Evolutionary conservation across 2,329 filamentous ascomycete genomes (phyloP), one percentile per base, ranked within the genome.

Genomic region (Pestalotiopsis fici): DNA sequence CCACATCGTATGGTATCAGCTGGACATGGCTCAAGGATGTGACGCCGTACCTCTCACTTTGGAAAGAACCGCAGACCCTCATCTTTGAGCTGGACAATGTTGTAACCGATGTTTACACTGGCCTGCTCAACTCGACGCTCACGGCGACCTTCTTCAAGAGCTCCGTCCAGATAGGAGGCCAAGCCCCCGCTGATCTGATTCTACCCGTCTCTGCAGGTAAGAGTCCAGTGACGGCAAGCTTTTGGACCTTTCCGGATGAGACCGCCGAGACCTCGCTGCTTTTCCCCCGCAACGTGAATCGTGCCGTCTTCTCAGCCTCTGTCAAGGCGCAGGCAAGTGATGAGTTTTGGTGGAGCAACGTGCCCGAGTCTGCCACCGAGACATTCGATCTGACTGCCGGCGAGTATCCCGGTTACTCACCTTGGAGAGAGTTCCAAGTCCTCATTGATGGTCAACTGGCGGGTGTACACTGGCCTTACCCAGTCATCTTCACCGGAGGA

Each of bases 301-400:
- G 90, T 67, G 93, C 93, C 21, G 87, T 94, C 9, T 88, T 95
- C 66, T 89, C 91, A 0, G 85, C 96, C n/a, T 89, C 91, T 9
- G 92, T 93, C 18, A 93, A 90, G 71, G 93, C 92, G 0, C 93
- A 96, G 76, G 85, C 86, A 0, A 80, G 84, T 18, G 93, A 96
- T 79, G 93, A 97, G 76, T 95, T 95, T 74, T 97, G 93, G 93
- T 96, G 92, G 89, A 87, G 86, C 67, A 95, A 95, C 74, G 89
- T 94, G 1, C 86, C 91, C 2, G 85, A 90, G 56, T 87, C 86
- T 11, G 86, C 90, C 70, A 83, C 83, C 3, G 70, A 84, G 43
- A 85, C 86, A 3, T 95, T 95, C 74, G 81, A 84, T 4, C 77
- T 79, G 6, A 84, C 83, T 1, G 84, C 85, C 3, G 88, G 87